A percentile compares a stretch with the other conserved stretches of the same genome.
Evolutionary conservation across 2,329 filamentous ascomycete genomes (phyloP).

Genomic region (Didymella lethalis): DNA sequence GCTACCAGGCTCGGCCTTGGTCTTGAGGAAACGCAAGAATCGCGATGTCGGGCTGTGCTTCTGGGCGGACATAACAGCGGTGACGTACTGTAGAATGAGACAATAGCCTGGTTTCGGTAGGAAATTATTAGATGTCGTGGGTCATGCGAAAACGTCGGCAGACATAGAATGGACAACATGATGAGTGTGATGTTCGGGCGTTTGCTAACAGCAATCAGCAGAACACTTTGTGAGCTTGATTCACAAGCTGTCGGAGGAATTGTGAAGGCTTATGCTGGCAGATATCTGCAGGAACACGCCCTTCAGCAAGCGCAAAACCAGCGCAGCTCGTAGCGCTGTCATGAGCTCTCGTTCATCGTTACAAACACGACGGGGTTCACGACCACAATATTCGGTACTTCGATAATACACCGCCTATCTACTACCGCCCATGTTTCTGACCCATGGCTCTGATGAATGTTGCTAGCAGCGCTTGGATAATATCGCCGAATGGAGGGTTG

Average conservation of each 20-base stretch:
- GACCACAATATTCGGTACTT: neutral
- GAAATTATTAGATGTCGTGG: neutral
- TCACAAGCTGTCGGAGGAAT: neutral
- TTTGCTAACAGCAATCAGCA: neutral
- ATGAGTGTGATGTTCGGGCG: neutral
- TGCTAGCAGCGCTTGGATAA: neutral
- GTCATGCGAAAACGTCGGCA: neutral
- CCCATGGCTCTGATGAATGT: neutral
- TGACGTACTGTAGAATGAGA: neutral
- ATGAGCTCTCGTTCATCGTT: too few species aligned
- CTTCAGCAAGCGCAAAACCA: neutral
- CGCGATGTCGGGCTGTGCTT: neutral
- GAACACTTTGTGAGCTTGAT: neutral
- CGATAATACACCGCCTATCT: neutral
- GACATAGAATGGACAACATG: neutral
- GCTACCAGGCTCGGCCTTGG: neutral
- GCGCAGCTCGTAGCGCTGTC: neutral
- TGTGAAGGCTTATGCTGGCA: neutral
- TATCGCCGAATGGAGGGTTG: neutral
- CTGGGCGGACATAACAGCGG: neutral
- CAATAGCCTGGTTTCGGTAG: neutral
- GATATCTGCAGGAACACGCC: neutral
- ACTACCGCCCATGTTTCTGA: too few species aligned
- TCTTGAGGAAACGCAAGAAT: conserved; percentile 1
- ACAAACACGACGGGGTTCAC: neutral